phyloP scores from a whole-genome alignment of 1,139 yeast species.

The Tardiomyces blankii region DNA sequence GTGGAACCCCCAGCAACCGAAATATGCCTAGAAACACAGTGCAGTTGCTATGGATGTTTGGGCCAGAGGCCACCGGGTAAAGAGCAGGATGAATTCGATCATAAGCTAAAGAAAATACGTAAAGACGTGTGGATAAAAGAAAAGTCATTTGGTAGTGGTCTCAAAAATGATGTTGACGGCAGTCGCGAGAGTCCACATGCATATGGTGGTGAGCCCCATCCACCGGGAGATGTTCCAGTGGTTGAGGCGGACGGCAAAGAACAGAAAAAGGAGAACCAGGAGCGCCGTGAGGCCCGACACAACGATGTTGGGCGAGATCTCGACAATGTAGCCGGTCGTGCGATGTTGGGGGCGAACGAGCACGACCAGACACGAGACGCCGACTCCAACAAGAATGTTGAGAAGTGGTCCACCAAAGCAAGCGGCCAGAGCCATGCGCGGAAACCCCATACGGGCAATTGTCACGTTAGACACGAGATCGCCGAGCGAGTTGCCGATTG shows the following conservation, averaged over 20 bases:
- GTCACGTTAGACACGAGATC: slow-evolving; percentile 80
- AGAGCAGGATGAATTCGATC: too few relatives aligned
- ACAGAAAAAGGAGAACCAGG: slow-evolving; percentile 40
- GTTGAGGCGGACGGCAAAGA: slow-evolving; percentile 47
- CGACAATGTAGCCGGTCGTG: slow-evolving; percentile 22
- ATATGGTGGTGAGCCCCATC: slow-evolving; percentile 44
- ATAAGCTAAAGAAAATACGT: too few relatives aligned
- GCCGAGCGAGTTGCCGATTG: slow-evolving; percentile 86
- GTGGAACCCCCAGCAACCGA: too few relatives aligned
- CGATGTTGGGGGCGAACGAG: slow-evolving; percentile 21
- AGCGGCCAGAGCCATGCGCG: slow-evolving; percentile 88
- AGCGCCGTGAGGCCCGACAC: slow-evolving; percentile 44
- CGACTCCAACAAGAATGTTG: slow-evolving; percentile 51
- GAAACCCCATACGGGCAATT: slow-evolving; percentile 76
- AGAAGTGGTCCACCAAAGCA: slow-evolving; percentile 89
- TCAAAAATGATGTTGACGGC: slow-evolving; percentile 19
- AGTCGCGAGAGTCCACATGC: slow-evolving; percentile 42
- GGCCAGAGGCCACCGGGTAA: too few relatives aligned
- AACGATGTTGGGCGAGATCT: slow-evolving; percentile 36
- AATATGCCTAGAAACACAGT: too few relatives aligned
- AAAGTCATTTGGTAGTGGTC: slow-evolving; percentile 4
- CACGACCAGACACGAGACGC: slow-evolving; percentile 51
- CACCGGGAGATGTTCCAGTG: slow-evolving; percentile 52
- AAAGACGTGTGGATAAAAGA: too few relatives aligned
- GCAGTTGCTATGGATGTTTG: too few relatives aligned